Conservation (phyloP, 176 grass and related monocot genomes). For the Miscanthus lutarioriparius region DNA sequence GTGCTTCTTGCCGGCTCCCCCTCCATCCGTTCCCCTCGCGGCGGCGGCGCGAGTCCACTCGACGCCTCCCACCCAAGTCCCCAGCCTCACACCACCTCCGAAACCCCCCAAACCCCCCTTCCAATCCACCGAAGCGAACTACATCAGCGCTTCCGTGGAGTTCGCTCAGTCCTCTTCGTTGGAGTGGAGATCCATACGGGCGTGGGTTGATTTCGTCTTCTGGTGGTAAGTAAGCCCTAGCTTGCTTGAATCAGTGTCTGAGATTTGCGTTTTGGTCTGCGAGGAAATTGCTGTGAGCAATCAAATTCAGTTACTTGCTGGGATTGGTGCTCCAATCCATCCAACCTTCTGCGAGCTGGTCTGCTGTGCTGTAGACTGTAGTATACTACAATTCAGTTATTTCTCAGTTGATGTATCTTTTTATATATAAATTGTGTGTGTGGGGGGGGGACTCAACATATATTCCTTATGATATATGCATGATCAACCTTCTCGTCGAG, state of each 20-base stretch:
- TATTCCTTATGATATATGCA: not conserved
- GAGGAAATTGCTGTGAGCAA: not conserved
- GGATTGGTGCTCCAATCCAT: not conserved
- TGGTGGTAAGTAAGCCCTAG: constrained; percentile 26
- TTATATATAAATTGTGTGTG: not conserved
- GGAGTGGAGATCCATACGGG: not conserved
- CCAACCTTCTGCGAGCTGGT: not conserved
- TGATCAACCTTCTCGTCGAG: not conserved
- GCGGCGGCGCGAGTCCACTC: not conserved
- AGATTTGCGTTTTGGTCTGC: not conserved
- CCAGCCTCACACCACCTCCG: not conserved
- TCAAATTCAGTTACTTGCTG: no score
- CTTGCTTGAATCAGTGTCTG: not conserved
- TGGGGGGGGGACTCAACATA: not conserved
- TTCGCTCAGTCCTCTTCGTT: not conserved
- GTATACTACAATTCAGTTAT: not conserved
- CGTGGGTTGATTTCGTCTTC: not conserved
- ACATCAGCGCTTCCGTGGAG: not conserved
- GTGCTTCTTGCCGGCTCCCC: not conserved
- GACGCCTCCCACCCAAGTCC: not conserved
- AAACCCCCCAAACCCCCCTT: not conserved
- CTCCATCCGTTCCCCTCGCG: not conserved
- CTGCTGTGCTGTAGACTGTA: not conserved
- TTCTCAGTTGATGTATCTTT: not conserved
- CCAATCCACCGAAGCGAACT: not conserved